A percentile compares a stretch with the other conserved stretches of the same genome.
These are phyloP conservation scores for Cutaneotrichosporon cyanovorans DNA, from an alignment of 1,284 basidiomycete species.

Conservation along the genomic window DNA sequence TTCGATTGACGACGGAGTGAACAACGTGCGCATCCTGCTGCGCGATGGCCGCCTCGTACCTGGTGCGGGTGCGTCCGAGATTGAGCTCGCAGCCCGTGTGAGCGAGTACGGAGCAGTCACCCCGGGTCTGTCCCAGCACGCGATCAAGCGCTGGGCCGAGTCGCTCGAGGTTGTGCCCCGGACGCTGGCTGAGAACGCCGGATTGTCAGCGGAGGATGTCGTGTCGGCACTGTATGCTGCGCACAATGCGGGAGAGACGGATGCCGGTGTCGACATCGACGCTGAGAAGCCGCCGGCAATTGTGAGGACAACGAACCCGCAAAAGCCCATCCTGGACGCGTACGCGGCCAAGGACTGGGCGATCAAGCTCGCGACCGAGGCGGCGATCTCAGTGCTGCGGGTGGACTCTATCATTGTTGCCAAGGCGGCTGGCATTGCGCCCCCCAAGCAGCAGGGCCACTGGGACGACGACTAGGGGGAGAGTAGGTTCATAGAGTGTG, in stretches of 20 bases:
- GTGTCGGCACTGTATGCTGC: slow-evolving; percentile 81
- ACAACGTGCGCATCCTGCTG: slow-evolving; percentile 87
- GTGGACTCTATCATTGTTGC: slow-evolving; percentile 99
- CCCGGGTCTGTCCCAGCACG: slow-evolving; percentile 88
- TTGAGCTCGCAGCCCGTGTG: slow-evolving; percentile 78
- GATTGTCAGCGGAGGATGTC: slow-evolving; percentile 86
- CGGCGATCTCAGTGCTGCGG: slow-evolving; percentile 84
- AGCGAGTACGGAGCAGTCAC: slow-evolving; percentile 81
- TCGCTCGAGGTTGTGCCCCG: slow-evolving; percentile 89
- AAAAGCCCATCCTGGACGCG: slow-evolving; percentile 30
- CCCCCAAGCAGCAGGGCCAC: slow-evolving; percentile 46
- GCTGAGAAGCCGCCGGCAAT: slow-evolving; percentile 32
- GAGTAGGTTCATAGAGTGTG: no score
- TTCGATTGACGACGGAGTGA: slow-evolving; percentile 93
- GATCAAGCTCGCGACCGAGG: slow-evolving; percentile 60
- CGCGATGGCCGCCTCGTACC: slow-evolving; percentile 87
- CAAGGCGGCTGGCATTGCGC: slow-evolving; percentile 67
- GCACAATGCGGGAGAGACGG: slow-evolving; percentile 57
- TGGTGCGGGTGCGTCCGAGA: slow-evolving; percentile 88
- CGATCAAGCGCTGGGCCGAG: slow-evolving; percentile 80
- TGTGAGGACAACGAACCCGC: slow-evolving; percentile 15
- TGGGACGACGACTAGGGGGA: slow-evolving; percentile 46
- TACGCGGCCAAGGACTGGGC: slow-evolving; percentile 47
- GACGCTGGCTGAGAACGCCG: slow-evolving; percentile 94
- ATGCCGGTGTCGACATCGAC: slow-evolving; percentile 85